Evolutionary conservation across 2,329 filamentous ascomycete genomes (phyloP).

Genomic region (Calonectria fujianensis): DNA sequence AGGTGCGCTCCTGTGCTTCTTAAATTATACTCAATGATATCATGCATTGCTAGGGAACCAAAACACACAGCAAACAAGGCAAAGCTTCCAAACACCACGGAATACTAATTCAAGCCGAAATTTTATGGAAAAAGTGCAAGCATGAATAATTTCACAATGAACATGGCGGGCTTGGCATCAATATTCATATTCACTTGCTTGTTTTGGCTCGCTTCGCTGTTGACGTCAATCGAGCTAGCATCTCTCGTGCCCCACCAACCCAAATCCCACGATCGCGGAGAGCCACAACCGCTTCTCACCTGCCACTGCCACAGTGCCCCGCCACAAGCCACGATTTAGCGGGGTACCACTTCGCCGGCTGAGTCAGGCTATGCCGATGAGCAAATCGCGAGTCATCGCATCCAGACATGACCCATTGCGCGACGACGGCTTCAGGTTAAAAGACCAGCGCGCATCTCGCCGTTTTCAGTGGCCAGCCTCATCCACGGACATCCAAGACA

Average conservation of each 20-base stretch:
- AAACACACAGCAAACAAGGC: background rate
- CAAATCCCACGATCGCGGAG: background rate
- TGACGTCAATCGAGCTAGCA: background rate
- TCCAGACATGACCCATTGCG: slow-evolving; percentile 45
- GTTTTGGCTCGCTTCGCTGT: background rate
- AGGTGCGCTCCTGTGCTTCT: background rate
- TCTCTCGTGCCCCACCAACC: slow-evolving; percentile 2
- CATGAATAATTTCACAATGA: background rate
- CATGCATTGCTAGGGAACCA: background rate
- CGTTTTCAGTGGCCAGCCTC: slow-evolving; percentile 21
- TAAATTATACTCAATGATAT: background rate
- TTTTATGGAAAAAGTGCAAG: background rate
- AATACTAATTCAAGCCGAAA: background rate
- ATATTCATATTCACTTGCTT: background rate
- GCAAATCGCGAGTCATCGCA: slow-evolving; percentile 29
- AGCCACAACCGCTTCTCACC: background rate
- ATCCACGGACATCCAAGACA: background rate
- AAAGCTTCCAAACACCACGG: background rate
- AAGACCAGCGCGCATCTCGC: slow-evolving; percentile 35
- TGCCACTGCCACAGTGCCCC: slow-evolving; percentile 8
- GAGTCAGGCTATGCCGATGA: slow-evolving; percentile 27
- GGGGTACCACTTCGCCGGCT: slow-evolving; percentile 19
- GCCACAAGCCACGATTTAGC: slow-evolving; percentile 22
- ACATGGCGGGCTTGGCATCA: background rate
- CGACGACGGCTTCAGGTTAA: slow-evolving; percentile 27